A percentile compares a stretch with the other conserved stretches of the same genome.
These are phyloP conservation scores for Rhizophagus prolifer DNA, from an alignment of 192 early-diverging fungal species.

Conservation along the genomic window DNA sequence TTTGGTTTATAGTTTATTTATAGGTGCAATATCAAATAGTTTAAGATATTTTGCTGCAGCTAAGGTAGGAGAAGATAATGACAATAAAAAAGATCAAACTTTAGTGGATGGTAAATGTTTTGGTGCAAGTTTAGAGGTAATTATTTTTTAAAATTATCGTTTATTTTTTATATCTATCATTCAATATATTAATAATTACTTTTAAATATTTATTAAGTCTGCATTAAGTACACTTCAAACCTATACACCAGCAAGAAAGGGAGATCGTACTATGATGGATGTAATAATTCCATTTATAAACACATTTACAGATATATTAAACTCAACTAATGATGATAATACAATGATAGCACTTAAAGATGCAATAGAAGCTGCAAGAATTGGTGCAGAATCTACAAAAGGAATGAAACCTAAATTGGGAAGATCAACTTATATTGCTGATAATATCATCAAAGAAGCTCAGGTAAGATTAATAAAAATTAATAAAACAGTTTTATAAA, in stretches of 20 bases:
- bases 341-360: slow-evolving; percentile 38
- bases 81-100: not conserved
- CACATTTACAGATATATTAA: slow-evolving; percentile 40
- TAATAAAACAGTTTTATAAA: not conserved
- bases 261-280: slow-evolving; percentile 75
- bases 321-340: slow-evolving; percentile 34
- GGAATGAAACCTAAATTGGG: slow-evolving; percentile 62
- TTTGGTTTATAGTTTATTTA: slow-evolving; percentile 47
- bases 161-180: not conserved
- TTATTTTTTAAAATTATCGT: slow-evolving; percentile 34
- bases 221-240: slow-evolving; percentile 59
- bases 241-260: slow-evolving; percentile 69
- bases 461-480: not conserved
- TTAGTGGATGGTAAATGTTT: not conserved
- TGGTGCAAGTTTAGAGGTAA: slow-evolving; percentile 36
- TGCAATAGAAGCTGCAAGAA: slow-evolving; percentile 52
- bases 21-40: not conserved
- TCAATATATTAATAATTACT: not conserved
- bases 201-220: not conserved
- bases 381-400: slow-evolving; percentile 56
- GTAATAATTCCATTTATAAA: slow-evolving; percentile 65
- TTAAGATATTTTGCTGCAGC: not conserved
- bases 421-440: slow-evolving; percentile 63
- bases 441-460: slow-evolving; percentile 38
- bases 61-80: not conserved